Percentiles rank a stretch among this genome's conserved stretches.
phyloP scores from a whole-genome alignment of 2,329 filamentous ascomycete genomes.

The Ophiocordyceps sinensis region DNA sequence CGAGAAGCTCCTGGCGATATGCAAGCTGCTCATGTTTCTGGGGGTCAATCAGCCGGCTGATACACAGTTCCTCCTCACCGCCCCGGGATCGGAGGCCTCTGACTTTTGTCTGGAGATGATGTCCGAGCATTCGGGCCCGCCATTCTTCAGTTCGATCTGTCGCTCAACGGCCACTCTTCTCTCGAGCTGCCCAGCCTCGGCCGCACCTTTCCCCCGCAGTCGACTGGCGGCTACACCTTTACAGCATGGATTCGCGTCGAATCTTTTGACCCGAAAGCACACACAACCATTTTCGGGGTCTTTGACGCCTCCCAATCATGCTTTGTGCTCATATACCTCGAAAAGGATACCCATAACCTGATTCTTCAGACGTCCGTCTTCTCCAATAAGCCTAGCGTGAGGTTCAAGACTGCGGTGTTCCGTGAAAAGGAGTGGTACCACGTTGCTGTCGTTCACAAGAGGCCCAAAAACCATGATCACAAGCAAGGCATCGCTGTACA shows the following conservation, averaged over 20 bases:
- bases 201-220: slow-evolving; percentile 67
- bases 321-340: slow-evolving; percentile 85
- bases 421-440: slow-evolving; percentile 79
- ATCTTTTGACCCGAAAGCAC: slow-evolving; percentile 65
- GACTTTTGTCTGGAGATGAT: slow-evolving; percentile 63
- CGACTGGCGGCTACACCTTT: slow-evolving; percentile 76
- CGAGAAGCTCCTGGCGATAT: slow-evolving; percentile 49
- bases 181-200: slow-evolving; percentile 82
- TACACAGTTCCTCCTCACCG: slow-evolving; percentile 56
- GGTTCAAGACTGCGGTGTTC: slow-evolving; percentile 77
- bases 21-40: slow-evolving; percentile 53
- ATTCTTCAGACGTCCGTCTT: slow-evolving; percentile 93
- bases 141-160: slow-evolving; percentile 93
- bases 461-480: slow-evolving; percentile 59
- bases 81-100: slow-evolving; percentile 36
- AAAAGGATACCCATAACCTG: slow-evolving; percentile 84
- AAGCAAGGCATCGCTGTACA: slow-evolving; percentile 74
- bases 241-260: slow-evolving; percentile 82
- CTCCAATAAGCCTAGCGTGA: slow-evolving; percentile 72
- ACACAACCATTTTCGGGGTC: slow-evolving; percentile 92
- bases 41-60: slow-evolving; percentile 73
- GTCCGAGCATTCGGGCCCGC: slow-evolving; percentile 58
- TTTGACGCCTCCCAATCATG: slow-evolving; percentile 88
- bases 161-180: slow-evolving; percentile 73
- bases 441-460: slow-evolving; percentile 72